phyloP scores from a whole-genome alignment of 2,329 filamentous ascomycete species.

The Grosmannia clavigera region DNA sequence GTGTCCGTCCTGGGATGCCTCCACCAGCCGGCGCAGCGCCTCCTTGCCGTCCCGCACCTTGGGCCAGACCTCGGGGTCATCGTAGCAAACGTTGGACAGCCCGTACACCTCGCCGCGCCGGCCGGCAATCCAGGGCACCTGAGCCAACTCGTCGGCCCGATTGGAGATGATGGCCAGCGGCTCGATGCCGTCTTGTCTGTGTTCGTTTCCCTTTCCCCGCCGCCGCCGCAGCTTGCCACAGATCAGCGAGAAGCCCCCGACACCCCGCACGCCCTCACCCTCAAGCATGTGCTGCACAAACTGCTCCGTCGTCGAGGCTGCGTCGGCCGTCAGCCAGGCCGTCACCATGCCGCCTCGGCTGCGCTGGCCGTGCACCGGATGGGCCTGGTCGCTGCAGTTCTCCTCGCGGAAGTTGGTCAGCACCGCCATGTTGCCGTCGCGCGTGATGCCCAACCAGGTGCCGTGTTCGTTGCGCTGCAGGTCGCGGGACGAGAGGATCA shows the following conservation, averaged over 20 bases:
- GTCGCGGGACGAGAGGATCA: conserved; percentile 48
- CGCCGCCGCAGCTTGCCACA: conserved; percentile 40
- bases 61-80: conserved; percentile 42
- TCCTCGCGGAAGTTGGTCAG: conserved; percentile 56
- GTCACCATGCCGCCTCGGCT: conserved; percentile 54
- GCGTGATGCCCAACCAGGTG: conserved; percentile 54
- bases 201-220: background rate
- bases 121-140: conserved; percentile 47
- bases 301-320: conserved; percentile 32
- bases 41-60: conserved; percentile 44
- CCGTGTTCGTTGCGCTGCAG: conserved; percentile 49
- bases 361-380: conserved; percentile 40
- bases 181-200: background rate
- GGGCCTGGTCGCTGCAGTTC: conserved; percentile 32
- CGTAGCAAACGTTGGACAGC: conserved; percentile 50
- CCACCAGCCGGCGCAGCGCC: conserved; percentile 23
- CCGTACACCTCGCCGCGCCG: conserved; percentile 39
- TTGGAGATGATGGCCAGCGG: conserved; percentile 51
- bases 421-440: conserved; percentile 46
- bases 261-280: conserved; percentile 41
- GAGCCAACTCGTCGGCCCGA: conserved; percentile 36
- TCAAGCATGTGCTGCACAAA: conserved; percentile 42
- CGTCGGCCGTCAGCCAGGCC: conserved; percentile 42
- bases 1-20: background rate
- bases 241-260: conserved; percentile 56